A percentile compares a stretch with the other conserved stretches of the same genome.
phyloP scores from a whole-genome alignment of 805 yeast genomes.

The Pichia rugopelliculosa region DNA sequence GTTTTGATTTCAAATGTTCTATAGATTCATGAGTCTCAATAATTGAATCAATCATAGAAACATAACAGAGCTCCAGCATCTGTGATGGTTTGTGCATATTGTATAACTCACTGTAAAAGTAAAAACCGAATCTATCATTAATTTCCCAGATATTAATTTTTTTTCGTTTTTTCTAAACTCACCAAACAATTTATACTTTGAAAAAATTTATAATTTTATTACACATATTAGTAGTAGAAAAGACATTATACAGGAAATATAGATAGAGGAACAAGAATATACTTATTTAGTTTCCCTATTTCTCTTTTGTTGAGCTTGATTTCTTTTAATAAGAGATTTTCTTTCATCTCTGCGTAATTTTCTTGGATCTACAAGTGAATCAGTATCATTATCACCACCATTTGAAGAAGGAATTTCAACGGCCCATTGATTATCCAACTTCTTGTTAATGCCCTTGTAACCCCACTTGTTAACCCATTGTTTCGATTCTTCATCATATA shows the following conservation, averaged over 20 bases:
- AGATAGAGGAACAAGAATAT: neutral
- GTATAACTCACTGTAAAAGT: too few relatives aligned
- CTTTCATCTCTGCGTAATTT: conserved; percentile 73
- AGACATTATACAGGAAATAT: neutral
- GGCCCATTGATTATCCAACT: conserved; percentile 84
- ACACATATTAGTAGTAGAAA: neutral
- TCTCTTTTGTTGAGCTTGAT: conserved; percentile 75
- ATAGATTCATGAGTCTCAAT: neutral
- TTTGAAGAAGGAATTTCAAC: conserved; percentile 64
- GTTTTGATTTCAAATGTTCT: neutral
- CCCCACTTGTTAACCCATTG: conserved; percentile 99
- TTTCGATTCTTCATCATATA: conserved; percentile 79
- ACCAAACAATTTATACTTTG: neutral
- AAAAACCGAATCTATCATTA: too few relatives aligned
- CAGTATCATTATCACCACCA: conserved; percentile 48
- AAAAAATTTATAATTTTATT: neutral
- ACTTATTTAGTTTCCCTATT: conserved; percentile 31
- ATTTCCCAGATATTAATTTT: too few relatives aligned
- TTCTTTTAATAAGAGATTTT: conserved; percentile 77
- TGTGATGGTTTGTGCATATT: too few relatives aligned
- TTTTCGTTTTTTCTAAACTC: neutral
- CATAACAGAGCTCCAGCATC: neutral
- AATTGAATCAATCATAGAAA: neutral
- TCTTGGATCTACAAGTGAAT: conserved; percentile 71
- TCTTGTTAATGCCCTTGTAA: conserved; percentile 86